Evolutionary conservation across 495 filamentous ascomycete species (phyloP).

Genomic region (Xylaria venustula): DNA sequence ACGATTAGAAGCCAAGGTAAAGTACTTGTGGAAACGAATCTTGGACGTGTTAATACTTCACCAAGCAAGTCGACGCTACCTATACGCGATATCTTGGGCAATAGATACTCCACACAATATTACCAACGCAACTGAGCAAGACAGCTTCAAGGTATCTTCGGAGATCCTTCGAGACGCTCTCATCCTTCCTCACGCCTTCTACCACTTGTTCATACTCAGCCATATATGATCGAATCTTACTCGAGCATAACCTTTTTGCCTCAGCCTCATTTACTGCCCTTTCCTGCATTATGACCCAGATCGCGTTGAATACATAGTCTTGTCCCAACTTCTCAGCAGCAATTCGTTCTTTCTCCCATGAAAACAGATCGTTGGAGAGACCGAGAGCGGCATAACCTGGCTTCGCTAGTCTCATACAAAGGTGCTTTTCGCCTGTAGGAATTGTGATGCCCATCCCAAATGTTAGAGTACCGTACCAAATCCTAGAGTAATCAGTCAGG

Average conservation of each 20-base stretch:
- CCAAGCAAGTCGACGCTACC: too few relatives aligned
- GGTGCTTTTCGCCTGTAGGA: background rate
- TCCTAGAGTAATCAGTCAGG: background rate
- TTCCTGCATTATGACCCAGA: slow-evolving; percentile 38
- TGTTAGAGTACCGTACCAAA: background rate
- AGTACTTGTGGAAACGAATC: too few relatives aligned
- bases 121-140: slow-evolving; percentile 22
- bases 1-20: too few relatives aligned
- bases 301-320: slow-evolving; percentile 31
- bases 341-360: slow-evolving; percentile 29
- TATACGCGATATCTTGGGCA: slow-evolving; percentile 31
- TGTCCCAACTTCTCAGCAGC: slow-evolving; percentile 18
- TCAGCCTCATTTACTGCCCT: slow-evolving; percentile 19
- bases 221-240: background rate
- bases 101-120: slow-evolving; percentile 30
- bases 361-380: slow-evolving; percentile 35
- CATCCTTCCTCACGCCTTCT: background rate
- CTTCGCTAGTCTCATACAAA: slow-evolving; percentile 17
- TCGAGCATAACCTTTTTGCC: slow-evolving; percentile 18
- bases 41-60: too few relatives aligned
- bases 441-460: slow-evolving; percentile 1
- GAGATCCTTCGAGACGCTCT: background rate
- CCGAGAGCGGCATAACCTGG: slow-evolving; percentile 25
- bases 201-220: background rate
- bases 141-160: slow-evolving; percentile 27